Evolutionary conservation across 2,329 filamentous ascomycete species (phyloP).

Genomic region (Monosporascus sp.): DNA sequence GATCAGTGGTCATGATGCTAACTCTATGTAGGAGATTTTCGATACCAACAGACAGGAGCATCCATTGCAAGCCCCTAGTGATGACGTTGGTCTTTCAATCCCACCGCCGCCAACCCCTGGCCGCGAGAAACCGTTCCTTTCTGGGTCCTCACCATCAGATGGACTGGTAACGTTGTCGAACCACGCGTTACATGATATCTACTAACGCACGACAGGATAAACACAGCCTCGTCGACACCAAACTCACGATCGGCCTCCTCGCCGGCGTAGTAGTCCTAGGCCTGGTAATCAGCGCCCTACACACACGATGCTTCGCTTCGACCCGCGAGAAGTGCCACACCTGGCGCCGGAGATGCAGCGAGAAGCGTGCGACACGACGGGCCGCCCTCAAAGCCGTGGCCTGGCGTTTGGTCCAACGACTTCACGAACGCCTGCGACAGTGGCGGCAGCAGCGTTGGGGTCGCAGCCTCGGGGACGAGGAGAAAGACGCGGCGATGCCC

Average conservation of each 20-base stretch:
- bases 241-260: slow-evolving; percentile 9
- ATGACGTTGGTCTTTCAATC: not conserved
- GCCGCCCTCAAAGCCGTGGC: slow-evolving; percentile 19
- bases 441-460: not conserved
- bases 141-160: not conserved
- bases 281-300: slow-evolving; percentile 18
- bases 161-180: not conserved
- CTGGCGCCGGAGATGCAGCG: slow-evolving; percentile 1
- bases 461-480: slow-evolving; percentile 24
- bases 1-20: not conserved
- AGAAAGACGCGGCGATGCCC: slow-evolving; percentile 28
- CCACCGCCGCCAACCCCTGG: slow-evolving; percentile 3
- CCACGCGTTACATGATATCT: no score
- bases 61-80: not conserved
- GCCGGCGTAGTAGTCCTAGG: slow-evolving; percentile 18
- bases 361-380: slow-evolving; percentile 5
- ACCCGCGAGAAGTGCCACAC: slow-evolving; percentile 22
- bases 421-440: slow-evolving; percentile 12
- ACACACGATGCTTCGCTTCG: slow-evolving; percentile 20
- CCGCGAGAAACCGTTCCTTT: not conserved
- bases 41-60: not conserved
- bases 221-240: slow-evolving; percentile 4
- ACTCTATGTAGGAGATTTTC: not conserved
- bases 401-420: slow-evolving; percentile 25
- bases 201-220: not conserved